These are phyloP conservation scores for Simmondsia chinensis DNA, from an alignment of 148 eudicot species.

Conservation along the genomic window DNA sequence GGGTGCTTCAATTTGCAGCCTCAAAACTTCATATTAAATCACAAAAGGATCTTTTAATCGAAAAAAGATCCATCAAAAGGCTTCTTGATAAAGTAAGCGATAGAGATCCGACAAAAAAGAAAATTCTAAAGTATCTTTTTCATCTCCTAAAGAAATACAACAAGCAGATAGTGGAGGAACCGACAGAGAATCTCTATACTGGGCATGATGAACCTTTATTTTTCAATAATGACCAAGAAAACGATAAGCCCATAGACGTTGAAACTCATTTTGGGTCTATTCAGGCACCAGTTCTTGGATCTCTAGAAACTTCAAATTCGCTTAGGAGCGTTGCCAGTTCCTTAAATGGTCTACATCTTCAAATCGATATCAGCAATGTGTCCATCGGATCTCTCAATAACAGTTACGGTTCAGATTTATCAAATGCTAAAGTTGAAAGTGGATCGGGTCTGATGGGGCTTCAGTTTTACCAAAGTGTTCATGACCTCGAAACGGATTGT, in stretches of 20 bases:
- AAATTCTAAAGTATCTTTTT: slow-evolving; percentile 24
- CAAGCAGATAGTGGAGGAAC: slow-evolving; percentile 22
- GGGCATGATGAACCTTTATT: slow-evolving; percentile 12
- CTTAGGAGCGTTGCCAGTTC: slow-evolving; percentile 49
- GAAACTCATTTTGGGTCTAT: slow-evolving; percentile 11
- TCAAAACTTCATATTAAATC: slow-evolving; percentile 28
- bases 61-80: slow-evolving; percentile 34
- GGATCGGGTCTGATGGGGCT: slow-evolving; percentile 13
- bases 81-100: slow-evolving; percentile 20
- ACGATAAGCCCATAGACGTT: slow-evolving; percentile 1
- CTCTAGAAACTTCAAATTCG: slow-evolving; percentile 47
- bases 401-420: slow-evolving; percentile 30
- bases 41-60: slow-evolving; percentile 29
- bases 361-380: slow-evolving; percentile 45
- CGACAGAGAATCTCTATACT: slow-evolving; percentile 8
- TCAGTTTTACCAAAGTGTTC: slow-evolving; percentile 15
- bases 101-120: slow-evolving; percentile 15
- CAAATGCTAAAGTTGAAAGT: slow-evolving; percentile 10
- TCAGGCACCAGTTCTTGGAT: slow-evolving; percentile 10
- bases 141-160: slow-evolving; percentile 28
- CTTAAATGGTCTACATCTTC: slow-evolving; percentile 52
- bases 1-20: slow-evolving; percentile 32
- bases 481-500: slow-evolving; percentile 20
- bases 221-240: slow-evolving; percentile 14
- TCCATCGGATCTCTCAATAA: slow-evolving; percentile 46